Conservation (phyloP, 2,329 filamentous ascomycete species). For the Aspergillus sp. region DNA sequence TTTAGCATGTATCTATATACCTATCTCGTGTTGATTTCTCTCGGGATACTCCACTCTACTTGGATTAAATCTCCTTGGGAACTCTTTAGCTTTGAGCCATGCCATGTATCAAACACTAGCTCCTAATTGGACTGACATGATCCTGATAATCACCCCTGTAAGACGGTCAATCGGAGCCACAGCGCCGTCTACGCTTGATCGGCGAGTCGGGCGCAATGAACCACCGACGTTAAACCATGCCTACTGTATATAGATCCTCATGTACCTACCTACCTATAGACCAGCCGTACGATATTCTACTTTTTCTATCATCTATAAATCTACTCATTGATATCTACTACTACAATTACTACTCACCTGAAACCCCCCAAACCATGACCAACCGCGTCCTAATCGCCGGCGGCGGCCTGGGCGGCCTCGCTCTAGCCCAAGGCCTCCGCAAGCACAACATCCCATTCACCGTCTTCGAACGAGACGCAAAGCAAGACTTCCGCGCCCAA, state of each 20-base stretch:
- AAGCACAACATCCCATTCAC: constrained; percentile 38
- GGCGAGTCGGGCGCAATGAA: background rate
- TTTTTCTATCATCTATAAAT: background rate
- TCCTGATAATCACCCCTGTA: background rate
- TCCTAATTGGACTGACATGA: no score
- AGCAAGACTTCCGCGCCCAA: constrained; percentile 34
- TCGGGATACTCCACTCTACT: no score
- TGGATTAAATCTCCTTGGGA: no score
- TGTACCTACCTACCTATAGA: background rate
- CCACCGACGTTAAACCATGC: background rate
- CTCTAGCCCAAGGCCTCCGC: constrained; percentile 39
- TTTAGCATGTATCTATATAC: no score
- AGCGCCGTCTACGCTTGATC: background rate
- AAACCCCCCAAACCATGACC: background rate
- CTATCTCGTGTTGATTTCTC: no score
- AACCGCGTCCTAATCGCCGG: constrained; percentile 38
- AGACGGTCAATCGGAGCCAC: background rate
- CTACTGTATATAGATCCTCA: background rate
- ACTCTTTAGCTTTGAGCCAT: no score
- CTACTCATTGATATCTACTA: background rate
- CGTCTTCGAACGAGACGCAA: constrained; percentile 39
- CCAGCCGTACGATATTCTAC: no score
- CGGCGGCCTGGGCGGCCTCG: constrained; percentile 38
- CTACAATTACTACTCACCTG: no score
- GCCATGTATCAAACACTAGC: no score